Percentiles rank a stretch among this genome's conserved stretches.
Conservation (phyloP, 441 rosid genomes). For the Viola pubescens region DNA sequence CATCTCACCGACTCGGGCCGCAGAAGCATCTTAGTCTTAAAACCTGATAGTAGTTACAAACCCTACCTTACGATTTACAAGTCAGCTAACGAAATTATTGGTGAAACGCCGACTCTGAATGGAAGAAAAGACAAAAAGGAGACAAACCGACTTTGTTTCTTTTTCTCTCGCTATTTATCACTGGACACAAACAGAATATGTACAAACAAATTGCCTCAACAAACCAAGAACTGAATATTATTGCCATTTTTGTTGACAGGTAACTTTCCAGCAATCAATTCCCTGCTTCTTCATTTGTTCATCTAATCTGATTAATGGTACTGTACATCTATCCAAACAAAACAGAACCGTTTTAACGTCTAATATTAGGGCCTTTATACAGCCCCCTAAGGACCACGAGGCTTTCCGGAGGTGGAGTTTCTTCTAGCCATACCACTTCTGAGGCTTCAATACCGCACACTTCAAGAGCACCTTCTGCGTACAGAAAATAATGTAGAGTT, state of each 20-base stretch:
- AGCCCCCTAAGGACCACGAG: conserved; percentile 28
- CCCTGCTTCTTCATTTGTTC: conserved; percentile 15
- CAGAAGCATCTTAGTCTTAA: no score
- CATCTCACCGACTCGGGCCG: no score
- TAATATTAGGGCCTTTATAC: conserved; percentile 43
- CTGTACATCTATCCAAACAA: conserved; percentile 9
- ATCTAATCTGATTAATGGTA: conserved; percentile 19
- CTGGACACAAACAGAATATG: conserved; percentile 6
- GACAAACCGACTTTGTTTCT: not conserved
- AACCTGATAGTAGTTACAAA: no score
- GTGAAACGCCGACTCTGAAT: not conserved
- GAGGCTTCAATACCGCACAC: conserved; percentile 22
- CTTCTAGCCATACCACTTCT: conserved; percentile 32
- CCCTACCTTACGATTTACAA: no score
- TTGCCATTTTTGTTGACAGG: conserved; percentile 21
- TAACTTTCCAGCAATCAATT: conserved; percentile 20
- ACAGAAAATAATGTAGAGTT: not conserved
- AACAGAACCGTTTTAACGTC: conserved; percentile 19
- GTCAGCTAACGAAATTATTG: not conserved
- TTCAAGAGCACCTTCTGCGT: conserved; percentile 20
- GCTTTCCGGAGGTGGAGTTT: conserved; percentile 36
- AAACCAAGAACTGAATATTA: conserved; percentile 20
- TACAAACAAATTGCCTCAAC: conserved; percentile 19
- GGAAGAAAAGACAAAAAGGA: not conserved
- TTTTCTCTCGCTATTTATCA: not conserved